Conservation (phyloP, 805 yeast species). For the Teunomyces stri region DNA sequence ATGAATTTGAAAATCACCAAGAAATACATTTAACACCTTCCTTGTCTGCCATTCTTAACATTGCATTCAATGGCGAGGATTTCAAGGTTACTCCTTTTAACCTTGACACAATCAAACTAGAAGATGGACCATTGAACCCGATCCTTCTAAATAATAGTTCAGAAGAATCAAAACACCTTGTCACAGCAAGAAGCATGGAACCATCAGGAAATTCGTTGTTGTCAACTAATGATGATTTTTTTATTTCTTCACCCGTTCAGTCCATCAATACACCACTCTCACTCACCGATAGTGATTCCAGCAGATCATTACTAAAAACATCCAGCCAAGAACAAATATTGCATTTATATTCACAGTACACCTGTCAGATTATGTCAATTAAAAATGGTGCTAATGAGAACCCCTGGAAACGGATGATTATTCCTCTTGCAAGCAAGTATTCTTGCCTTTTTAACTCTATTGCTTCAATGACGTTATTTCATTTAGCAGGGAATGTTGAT, state of each 20-base stretch:
- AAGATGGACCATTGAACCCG: conserved; percentile 29
- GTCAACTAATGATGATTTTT: neutral
- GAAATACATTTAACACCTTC: conserved; percentile 35
- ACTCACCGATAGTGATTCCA: conserved; percentile 6
- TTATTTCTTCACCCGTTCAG: conserved; percentile 1
- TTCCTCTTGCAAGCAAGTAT: conserved; percentile 56
- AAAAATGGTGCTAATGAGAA: conserved; percentile 63
- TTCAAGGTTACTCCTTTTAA: conserved; percentile 12
- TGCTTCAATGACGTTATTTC: conserved; percentile 67
- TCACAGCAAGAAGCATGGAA: neutral
- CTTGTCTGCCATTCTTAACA: conserved; percentile 35
- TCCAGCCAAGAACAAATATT: conserved; percentile 38
- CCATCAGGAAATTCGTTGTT: neutral
- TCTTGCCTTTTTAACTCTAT: conserved; percentile 60
- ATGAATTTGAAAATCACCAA: neutral
- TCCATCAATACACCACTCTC: conserved; percentile 3
- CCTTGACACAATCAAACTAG: conserved; percentile 10
- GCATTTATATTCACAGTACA: conserved; percentile 33
- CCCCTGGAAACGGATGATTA: conserved; percentile 60
- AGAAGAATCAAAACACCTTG: neutral
- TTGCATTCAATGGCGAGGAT: conserved; percentile 28
- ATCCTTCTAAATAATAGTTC: conserved; percentile 11
- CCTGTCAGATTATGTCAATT: conserved; percentile 54
- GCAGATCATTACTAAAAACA: conserved; percentile 17
- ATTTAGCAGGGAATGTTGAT: conserved; percentile 36